These are phyloP conservation scores for Malus hybrid DNA, from an alignment of 331 rosid genomes.

Conservation along the genomic window DNA sequence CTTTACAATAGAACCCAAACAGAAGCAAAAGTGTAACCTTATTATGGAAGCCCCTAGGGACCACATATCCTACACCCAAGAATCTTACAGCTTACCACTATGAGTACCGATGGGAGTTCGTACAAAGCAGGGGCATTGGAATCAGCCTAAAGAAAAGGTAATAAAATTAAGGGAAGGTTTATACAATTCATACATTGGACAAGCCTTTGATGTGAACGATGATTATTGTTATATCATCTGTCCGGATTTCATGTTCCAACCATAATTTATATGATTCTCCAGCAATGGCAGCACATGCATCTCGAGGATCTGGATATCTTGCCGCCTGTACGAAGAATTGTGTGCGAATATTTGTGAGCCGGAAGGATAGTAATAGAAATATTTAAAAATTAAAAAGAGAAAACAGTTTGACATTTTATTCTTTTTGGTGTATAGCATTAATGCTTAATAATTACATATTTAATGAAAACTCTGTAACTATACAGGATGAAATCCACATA, in stretches of 20 bases:
- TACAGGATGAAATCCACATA: not conserved
- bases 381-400: not conserved
- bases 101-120: not conserved
- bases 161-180: not conserved
- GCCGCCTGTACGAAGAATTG: conserved; percentile 55
- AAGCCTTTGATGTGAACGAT: conserved; percentile 84
- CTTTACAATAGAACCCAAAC: not conserved
- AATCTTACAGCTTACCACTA: not conserved
- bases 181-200: conserved; percentile 51
- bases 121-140: not conserved
- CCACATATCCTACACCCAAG: not conserved
- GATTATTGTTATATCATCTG: conserved; percentile 94
- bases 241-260: conserved; percentile 83
- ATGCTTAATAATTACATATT: not conserved
- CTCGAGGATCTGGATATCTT: conserved; percentile 86
- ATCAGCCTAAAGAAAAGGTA: not conserved
- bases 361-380: not conserved
- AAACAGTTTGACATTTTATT: not conserved
- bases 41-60: not conserved
- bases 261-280: conserved; percentile 91
- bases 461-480: not conserved
- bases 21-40: not conserved
- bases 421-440: not conserved
- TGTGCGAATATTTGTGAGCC: not conserved
- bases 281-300: conserved; percentile 93